Evolutionary conservation across 371 early-diverging fungal species (phyloP).

Genomic region (Coemansia sp.): DNA sequence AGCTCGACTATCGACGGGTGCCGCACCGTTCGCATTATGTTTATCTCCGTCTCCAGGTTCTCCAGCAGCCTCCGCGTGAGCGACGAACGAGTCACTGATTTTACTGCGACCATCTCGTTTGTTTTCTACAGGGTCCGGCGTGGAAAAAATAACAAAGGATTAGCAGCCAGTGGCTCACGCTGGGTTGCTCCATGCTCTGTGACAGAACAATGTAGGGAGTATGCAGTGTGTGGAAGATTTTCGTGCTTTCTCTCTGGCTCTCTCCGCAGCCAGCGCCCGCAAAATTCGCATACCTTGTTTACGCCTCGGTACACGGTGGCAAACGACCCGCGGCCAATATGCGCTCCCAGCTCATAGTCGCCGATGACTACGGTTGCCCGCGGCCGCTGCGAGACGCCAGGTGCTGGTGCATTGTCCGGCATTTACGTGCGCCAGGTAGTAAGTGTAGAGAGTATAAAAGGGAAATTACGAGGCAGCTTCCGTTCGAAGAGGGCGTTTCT

Average conservation of each 20-base stretch:
- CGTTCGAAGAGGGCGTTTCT: neutral
- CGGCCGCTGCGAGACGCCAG: constrained; percentile 29
- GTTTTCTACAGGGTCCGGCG: constrained; percentile 51
- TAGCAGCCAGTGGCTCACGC: neutral
- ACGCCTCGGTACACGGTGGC: constrained; percentile 89
- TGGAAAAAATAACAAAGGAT: constrained; percentile 16
- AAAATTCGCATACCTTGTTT: constrained; percentile 54
- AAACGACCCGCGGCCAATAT: constrained; percentile 92
- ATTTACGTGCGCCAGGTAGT: constrained; percentile 11
- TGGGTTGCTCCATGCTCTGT: no score
- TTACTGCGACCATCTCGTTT: constrained; percentile 76
- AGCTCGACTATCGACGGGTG: constrained; percentile 88
- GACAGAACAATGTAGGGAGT: no score
- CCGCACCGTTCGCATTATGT: constrained; percentile 76
- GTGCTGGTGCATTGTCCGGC: constrained; percentile 33
- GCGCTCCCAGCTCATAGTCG: constrained; percentile 52
- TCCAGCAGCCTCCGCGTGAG: constrained; percentile 85
- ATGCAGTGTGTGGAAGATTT: neutral
- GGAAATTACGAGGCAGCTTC: neutral
- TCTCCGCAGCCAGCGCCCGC: no score
- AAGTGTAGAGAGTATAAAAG: constrained; percentile 3
- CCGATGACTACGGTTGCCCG: constrained; percentile 52
- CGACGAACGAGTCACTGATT: constrained; percentile 80
- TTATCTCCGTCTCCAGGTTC: constrained; percentile 91
- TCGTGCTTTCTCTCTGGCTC: neutral